Percentiles rank a stretch among this genome's conserved stretches.
These are phyloP conservation scores for Solioccasus polychromus DNA, from an alignment of 768 basidiomycete species.

Conservation along the genomic window DNA sequence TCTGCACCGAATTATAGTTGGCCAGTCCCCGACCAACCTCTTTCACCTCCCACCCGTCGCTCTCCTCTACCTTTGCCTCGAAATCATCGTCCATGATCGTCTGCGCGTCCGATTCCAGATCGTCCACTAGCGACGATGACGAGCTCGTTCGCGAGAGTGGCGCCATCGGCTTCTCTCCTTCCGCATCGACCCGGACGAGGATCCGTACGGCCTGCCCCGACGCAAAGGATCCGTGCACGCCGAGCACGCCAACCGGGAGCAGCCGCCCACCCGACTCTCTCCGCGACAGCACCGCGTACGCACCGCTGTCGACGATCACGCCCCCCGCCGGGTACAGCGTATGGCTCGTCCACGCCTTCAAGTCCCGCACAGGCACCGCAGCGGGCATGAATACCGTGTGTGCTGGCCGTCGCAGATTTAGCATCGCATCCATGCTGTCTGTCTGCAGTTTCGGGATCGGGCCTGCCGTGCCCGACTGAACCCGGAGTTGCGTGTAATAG, in stretches of 20 bases:
- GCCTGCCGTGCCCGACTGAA: slow-evolving; percentile 28
- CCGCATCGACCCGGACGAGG: slow-evolving; percentile 47
- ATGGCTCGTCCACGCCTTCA: slow-evolving; percentile 97
- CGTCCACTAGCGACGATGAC: slow-evolving; percentile 30
- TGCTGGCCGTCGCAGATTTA: slow-evolving; percentile 51
- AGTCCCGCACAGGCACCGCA: slow-evolving; percentile 67
- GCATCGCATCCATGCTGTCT: slow-evolving; percentile 22
- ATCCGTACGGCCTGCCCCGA: slow-evolving; percentile 93
- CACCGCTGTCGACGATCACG: slow-evolving; percentile 86
- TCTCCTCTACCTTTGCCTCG: slow-evolving; percentile 36
- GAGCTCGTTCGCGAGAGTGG: slow-evolving; percentile 39
- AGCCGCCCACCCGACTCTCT: slow-evolving; percentile 88
- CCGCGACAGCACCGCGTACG: slow-evolving; percentile 79
- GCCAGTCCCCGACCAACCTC: slow-evolving; percentile 94
- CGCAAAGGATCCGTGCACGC: slow-evolving; percentile 86
- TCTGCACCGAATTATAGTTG: slow-evolving; percentile 94
- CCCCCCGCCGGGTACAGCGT: slow-evolving; percentile 87
- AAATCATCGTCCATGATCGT: slow-evolving; percentile 33
- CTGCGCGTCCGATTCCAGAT: slow-evolving; percentile 20
- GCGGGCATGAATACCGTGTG: slow-evolving; percentile 89
- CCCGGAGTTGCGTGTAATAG: slow-evolving; percentile 53
- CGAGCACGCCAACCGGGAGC: slow-evolving; percentile 88
- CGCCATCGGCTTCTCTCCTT: slow-evolving; percentile 29
- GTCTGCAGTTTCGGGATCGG: slow-evolving; percentile 23
- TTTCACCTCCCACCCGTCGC: slow-evolving; percentile 64